phyloP scores from a whole-genome alignment of 768 basidiomycete genomes.

The Gloeopeniophorella convolvens region DNA sequence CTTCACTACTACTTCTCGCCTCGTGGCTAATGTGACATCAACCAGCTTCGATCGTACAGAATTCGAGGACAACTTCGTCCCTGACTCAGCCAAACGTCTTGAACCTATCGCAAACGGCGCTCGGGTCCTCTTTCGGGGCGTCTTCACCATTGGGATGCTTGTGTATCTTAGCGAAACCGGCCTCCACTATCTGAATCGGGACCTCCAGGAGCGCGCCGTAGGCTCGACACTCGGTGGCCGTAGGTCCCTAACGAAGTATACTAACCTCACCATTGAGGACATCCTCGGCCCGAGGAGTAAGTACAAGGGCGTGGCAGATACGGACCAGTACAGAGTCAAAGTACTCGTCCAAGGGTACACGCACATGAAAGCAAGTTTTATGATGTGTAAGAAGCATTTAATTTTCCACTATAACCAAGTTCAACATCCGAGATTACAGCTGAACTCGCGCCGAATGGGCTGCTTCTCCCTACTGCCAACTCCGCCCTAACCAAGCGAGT shows the following conservation, averaged over 20 bases:
- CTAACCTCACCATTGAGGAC: neutral
- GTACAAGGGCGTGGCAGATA: neutral
- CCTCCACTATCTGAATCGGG: slow-evolving; percentile 33
- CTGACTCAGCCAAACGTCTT: neutral
- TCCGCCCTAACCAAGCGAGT: slow-evolving; percentile 27
- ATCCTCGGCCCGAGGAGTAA: neutral
- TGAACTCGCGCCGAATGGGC: slow-evolving; percentile 25
- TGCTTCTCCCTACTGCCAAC: slow-evolving; percentile 25
- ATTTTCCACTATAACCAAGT: neutral
- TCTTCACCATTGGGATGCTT: slow-evolving; percentile 39
- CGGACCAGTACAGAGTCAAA: neutral
- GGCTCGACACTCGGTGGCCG: slow-evolving; percentile 23
- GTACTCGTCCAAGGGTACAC: slow-evolving; percentile 9
- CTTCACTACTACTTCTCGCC: no score
- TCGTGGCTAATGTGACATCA: no score
- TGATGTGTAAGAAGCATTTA: slow-evolving; percentile 29
- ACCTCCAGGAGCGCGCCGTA: slow-evolving; percentile 37
- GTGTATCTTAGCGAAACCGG: slow-evolving; percentile 48
- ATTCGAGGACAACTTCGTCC: neutral
- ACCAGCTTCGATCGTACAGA: slow-evolving; percentile 15
- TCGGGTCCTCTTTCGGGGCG: slow-evolving; percentile 43
- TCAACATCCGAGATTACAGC: slow-evolving; percentile 22
- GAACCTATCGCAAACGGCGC: neutral
- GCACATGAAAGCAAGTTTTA: slow-evolving; percentile 34
- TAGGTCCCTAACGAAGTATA: slow-evolving; percentile 20